phyloP scores from a whole-genome alignment of 2,329 filamentous ascomycete genomes.

The Aspergillus nomiae region DNA sequence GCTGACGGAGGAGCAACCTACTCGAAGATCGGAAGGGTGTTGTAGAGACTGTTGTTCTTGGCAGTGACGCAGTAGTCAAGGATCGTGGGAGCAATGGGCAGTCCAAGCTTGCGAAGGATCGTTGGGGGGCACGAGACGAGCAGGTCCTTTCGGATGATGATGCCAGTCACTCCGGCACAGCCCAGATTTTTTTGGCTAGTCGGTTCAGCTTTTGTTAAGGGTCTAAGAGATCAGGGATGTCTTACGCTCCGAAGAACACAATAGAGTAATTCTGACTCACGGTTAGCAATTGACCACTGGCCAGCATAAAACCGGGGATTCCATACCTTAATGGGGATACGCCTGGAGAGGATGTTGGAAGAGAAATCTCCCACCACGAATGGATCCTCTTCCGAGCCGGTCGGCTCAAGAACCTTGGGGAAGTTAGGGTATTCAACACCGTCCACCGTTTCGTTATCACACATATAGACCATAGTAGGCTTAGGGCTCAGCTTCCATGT shows the following conservation, averaged over 20 bases:
- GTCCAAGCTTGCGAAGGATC: slow-evolving; percentile 70
- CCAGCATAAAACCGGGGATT: not conserved
- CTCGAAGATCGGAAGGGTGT: slow-evolving; percentile 85
- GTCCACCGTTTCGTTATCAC: slow-evolving; percentile 79
- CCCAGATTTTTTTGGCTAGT: slow-evolving; percentile 85
- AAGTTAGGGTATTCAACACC: slow-evolving; percentile 84
- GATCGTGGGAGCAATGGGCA: slow-evolving; percentile 63
- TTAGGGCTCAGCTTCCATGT: slow-evolving; percentile 72
- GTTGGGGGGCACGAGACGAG: slow-evolving; percentile 58
- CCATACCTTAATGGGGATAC: slow-evolving; percentile 22
- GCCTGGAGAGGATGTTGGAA: slow-evolving; percentile 84
- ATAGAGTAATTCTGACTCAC: slow-evolving; percentile 58
- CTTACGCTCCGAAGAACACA: slow-evolving; percentile 69
- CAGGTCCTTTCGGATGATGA: slow-evolving; percentile 78
- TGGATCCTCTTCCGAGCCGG: slow-evolving; percentile 59
- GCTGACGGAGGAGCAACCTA: slow-evolving; percentile 5
- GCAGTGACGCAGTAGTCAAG: slow-evolving; percentile 81
- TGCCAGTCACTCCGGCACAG: slow-evolving; percentile 80
- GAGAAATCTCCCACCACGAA: slow-evolving; percentile 91
- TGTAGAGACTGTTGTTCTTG: slow-evolving; percentile 95
- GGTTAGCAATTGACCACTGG: slow-evolving; percentile 4
- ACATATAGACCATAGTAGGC: slow-evolving; percentile 78
- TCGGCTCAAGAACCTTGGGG: slow-evolving; percentile 64
- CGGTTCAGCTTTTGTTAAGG: not conserved
- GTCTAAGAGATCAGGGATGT: not conserved